Evolutionary conservation across 768 basidiomycete genomes (phyloP).

Genomic region (Collybia sordida): DNA sequence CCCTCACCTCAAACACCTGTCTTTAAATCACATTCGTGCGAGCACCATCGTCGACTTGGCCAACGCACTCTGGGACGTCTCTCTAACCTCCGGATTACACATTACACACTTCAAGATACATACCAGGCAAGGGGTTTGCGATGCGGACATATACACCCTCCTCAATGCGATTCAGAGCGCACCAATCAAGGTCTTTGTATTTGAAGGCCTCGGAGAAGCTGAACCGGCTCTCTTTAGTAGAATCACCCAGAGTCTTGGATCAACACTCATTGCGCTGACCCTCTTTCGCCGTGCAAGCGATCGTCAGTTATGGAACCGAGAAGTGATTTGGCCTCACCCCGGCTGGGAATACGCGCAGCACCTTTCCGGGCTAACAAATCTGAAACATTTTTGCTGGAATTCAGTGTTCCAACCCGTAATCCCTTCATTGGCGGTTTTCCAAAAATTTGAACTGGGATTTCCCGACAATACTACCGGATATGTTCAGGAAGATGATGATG

Average conservation of each 20-base stretch:
- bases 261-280: slow-evolving; percentile 20
- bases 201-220: slow-evolving; percentile 23
- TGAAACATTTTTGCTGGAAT: slow-evolving; percentile 28
- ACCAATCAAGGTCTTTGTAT: slow-evolving; percentile 20
- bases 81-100: slow-evolving; percentile 2
- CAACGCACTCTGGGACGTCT: slow-evolving; percentile 2
- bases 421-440: not conserved
- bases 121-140: slow-evolving; percentile 19
- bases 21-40: slow-evolving; percentile 17
- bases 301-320: slow-evolving; percentile 20
- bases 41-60: slow-evolving; percentile 11
- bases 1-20: slow-evolving; percentile 17
- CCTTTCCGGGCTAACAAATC: slow-evolving; percentile 11
- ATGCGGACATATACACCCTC: slow-evolving; percentile 12
- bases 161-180: slow-evolving; percentile 12
- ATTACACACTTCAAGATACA: slow-evolving; percentile 25
- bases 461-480: no score
- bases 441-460: not conserved
- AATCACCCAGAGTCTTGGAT: slow-evolving; percentile 17
- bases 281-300: slow-evolving; percentile 22
- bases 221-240: slow-evolving; percentile 14
- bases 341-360: slow-evolving; percentile 24
- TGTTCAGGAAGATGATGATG: no score
- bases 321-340: slow-evolving; percentile 20
- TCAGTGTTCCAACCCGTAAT: not conserved